A percentile compares a stretch with the other conserved stretches of the same genome.
These are phyloP conservation scores for Nepenthes alata DNA, from an alignment of 179 eudicot genomes.

Conservation along the genomic window DNA sequence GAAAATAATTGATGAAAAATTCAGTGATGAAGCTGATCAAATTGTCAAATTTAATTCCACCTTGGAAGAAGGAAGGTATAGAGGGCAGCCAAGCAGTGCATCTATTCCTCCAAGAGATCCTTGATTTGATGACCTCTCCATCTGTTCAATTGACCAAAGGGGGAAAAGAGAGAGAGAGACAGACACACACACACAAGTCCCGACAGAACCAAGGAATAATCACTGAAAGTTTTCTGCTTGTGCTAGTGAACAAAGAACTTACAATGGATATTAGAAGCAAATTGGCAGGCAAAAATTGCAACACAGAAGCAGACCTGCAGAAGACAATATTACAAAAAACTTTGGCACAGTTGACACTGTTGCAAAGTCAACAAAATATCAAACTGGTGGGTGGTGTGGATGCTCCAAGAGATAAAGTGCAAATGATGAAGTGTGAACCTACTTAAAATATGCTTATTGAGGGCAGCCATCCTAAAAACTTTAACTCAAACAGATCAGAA, in stretches of 20 bases:
- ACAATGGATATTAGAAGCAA: slow-evolving; percentile 39
- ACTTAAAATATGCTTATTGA: too few relatives aligned
- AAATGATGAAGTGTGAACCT: too few relatives aligned
- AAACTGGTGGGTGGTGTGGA: slow-evolving; percentile 4
- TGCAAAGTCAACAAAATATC: neutral
- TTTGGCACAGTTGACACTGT: slow-evolving; percentile 4
- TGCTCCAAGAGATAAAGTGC: slow-evolving; percentile 3
- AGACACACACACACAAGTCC: too few relatives aligned
- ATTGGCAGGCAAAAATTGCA: slow-evolving; percentile 43
- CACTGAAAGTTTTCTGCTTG: neutral
- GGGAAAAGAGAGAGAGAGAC: too few relatives aligned
- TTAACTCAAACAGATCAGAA: too few relatives aligned
- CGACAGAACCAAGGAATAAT: slow-evolving; percentile 4
- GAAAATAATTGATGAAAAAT: neutral
- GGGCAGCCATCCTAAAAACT: too few relatives aligned
- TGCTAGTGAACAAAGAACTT: slow-evolving; percentile 11
- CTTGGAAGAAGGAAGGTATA: slow-evolving; percentile 48
- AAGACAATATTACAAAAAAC: slow-evolving; percentile 1
- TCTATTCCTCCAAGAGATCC: slow-evolving; percentile 56
- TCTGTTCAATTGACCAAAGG: slow-evolving; percentile 11
- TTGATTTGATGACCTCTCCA: slow-evolving; percentile 40
- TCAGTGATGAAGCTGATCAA: neutral
- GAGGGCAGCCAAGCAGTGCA: slow-evolving; percentile 60
- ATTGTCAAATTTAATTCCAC: slow-evolving; percentile 11
- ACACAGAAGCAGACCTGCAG: slow-evolving; percentile 32